Percentiles rank a stretch among this genome's conserved stretches.
These are phyloP conservation scores for Clonostachys byssicola DNA, from an alignment of 2,329 filamentous ascomycete genomes.

Conservation along the genomic window DNA sequence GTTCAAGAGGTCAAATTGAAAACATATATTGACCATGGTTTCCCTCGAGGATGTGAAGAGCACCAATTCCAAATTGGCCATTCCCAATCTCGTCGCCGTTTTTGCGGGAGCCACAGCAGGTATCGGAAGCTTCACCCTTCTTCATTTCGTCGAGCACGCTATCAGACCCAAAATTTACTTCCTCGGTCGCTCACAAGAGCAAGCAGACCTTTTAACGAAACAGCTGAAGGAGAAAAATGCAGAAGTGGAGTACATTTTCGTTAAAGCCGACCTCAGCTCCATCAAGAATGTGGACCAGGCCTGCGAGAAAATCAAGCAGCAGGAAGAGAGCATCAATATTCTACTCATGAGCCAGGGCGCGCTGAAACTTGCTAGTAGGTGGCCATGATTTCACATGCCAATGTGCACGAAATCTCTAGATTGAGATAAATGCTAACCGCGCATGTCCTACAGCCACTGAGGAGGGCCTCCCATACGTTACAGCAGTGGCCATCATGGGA, in stretches of 20 bases:
- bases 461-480: constrained; percentile 50
- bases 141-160: constrained; percentile 34
- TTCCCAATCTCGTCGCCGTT: constrained; percentile 29
- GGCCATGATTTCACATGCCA: too few species aligned
- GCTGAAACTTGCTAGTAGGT: constrained; percentile 12
- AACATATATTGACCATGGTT: too few species aligned
- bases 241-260: constrained; percentile 37
- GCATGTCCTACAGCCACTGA: constrained; percentile 36
- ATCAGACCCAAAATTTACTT: constrained; percentile 43
- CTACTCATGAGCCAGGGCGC: constrained; percentile 38
- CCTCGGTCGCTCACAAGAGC: constrained; percentile 35
- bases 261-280: constrained; percentile 43
- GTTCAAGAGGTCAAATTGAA: too few species aligned
- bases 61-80: too few species aligned
- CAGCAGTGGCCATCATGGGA: constrained; percentile 51
- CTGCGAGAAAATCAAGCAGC: constrained; percentile 36
- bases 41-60: too few species aligned
- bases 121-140: constrained; percentile 45
- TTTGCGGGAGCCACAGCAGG: constrained; percentile 51
- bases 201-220: constrained; percentile 27
- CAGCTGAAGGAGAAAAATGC: constrained; percentile 37
- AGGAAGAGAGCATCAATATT: constrained; percentile 38
- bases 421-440: background rate
- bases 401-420: background rate
- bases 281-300: constrained; percentile 44